These are phyloP conservation scores for Fusarium torreyae DNA, from an alignment of 2,329 filamentous ascomycete species.

Conservation along the genomic window DNA sequence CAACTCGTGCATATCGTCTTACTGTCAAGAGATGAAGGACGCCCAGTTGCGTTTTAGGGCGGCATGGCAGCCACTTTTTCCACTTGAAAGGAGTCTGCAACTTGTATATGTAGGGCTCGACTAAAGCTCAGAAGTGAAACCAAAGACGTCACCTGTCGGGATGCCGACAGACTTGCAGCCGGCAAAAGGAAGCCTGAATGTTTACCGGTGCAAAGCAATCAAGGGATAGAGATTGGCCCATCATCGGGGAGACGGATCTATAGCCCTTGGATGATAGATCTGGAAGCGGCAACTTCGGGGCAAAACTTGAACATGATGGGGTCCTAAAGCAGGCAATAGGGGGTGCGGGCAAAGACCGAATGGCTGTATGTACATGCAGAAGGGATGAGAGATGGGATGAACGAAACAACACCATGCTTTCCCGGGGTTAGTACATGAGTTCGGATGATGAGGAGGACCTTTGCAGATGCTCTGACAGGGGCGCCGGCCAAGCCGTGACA, in stretches of 20 bases:
- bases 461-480: conserved; percentile 37
- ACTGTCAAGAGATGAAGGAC: conserved; percentile 24
- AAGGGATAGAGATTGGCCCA: neutral
- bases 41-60: neutral
- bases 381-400: conserved; percentile 40
- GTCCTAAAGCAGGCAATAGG: conserved; percentile 27
- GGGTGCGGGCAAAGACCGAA: conserved; percentile 23
- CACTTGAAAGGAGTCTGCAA: conserved; percentile 7
- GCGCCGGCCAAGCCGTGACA: conserved; percentile 23
- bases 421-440: conserved; percentile 27
- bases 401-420: conserved; percentile 39
- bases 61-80: conserved; percentile 1
- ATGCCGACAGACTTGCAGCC: conserved; percentile 10
- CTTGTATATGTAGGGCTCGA: conserved; percentile 9
- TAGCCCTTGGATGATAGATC: conserved; percentile 10
- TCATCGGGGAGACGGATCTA: conserved; percentile 2
- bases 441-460: conserved; percentile 44
- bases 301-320: conserved; percentile 22
- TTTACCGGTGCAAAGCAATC: conserved; percentile 5
- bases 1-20: conserved; percentile 20
- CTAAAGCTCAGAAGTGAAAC: conserved; percentile 8
- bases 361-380: conserved; percentile 29
- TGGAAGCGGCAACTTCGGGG: conserved; percentile 28
- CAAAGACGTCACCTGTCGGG: conserved; percentile 21
- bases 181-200: conserved; percentile 21